Conservation (phyloP, 495 filamentous ascomycete genomes). For the Xylaria venustula region DNA sequence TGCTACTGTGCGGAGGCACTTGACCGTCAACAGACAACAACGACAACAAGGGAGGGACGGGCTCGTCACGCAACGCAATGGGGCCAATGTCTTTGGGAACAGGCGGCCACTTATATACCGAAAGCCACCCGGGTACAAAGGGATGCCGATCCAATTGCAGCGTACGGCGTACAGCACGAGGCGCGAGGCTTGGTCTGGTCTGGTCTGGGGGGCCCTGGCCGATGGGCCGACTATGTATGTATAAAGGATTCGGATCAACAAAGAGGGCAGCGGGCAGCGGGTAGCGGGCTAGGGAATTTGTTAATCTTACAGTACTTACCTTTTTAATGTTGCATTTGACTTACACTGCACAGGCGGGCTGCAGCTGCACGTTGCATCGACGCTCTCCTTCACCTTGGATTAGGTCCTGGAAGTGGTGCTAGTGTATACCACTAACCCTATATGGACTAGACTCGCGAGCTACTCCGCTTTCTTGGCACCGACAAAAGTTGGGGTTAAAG, state of each 20-base stretch:
- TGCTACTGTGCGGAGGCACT: neutral
- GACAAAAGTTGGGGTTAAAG: slow-evolving; percentile 28
- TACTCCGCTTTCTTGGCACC: slow-evolving; percentile 33
- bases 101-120: neutral
- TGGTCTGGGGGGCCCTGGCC: too few species aligned
- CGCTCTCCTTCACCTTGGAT: neutral
- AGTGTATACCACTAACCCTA: neutral
- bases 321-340: slow-evolving; percentile 12
- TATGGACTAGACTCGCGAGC: neutral
- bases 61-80: neutral
- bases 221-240: neutral
- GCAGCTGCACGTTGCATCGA: slow-evolving; percentile 9
- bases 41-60: neutral
- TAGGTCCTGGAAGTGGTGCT: neutral
- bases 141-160: too few species aligned
- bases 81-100: neutral
- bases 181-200: too few species aligned
- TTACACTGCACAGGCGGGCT: slow-evolving; percentile 16
- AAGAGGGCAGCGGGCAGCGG: slow-evolving; percentile 16
- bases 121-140: neutral
- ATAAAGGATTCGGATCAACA: slow-evolving; percentile 19
- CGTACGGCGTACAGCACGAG: too few species aligned
- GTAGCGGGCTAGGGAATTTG: slow-evolving; percentile 17
- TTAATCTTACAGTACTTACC: slow-evolving; percentile 32
- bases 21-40: neutral